phyloP scores from a whole-genome alignment of 1,284 basidiomycete species.

The Pyrrhoderma lamaoense region DNA sequence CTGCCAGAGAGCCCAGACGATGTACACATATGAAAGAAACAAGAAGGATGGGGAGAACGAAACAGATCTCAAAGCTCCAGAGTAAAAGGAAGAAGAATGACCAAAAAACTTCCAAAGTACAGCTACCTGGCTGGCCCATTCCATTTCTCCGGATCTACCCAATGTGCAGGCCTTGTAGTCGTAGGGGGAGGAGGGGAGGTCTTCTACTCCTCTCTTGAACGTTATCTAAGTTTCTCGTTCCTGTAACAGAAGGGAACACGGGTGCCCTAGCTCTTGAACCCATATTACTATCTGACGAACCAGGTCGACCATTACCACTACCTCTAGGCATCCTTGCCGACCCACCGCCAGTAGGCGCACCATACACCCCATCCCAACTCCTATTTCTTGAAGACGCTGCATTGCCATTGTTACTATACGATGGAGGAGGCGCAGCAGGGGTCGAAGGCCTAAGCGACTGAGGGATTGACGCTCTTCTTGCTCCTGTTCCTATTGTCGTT shows the following conservation, averaged over 20 bases:
- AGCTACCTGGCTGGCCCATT: constrained; percentile 9
- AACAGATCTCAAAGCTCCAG: neutral
- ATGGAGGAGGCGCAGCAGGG: neutral
- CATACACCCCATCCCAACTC: constrained; percentile 14
- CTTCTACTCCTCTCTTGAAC: neutral
- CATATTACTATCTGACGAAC: neutral
- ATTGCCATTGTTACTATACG: neutral
- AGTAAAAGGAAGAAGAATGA: neutral
- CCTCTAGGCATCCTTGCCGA: constrained; percentile 3
- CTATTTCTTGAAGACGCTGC: constrained; percentile 8
- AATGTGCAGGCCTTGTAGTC: constrained; percentile 2
- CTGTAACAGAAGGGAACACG: neutral
- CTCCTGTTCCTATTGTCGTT: neutral
- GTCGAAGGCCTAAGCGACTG: neutral
- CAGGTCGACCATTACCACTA: neutral
- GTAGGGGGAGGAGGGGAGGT: constrained; percentile 5
- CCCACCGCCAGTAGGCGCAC: neutral
- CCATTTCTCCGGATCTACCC: constrained; percentile 16
- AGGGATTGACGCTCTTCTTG: constrained; percentile 1
- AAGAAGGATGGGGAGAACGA: constrained; percentile 1
- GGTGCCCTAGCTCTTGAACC: neutral
- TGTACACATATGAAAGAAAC: no score
- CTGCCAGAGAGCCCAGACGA: no score
- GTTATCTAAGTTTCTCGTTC: neutral
- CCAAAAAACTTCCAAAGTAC: neutral